These are phyloP conservation scores for Phellinidium pouzarii DNA, from an alignment of 1,284 basidiomycete species.

Conservation along the genomic window DNA sequence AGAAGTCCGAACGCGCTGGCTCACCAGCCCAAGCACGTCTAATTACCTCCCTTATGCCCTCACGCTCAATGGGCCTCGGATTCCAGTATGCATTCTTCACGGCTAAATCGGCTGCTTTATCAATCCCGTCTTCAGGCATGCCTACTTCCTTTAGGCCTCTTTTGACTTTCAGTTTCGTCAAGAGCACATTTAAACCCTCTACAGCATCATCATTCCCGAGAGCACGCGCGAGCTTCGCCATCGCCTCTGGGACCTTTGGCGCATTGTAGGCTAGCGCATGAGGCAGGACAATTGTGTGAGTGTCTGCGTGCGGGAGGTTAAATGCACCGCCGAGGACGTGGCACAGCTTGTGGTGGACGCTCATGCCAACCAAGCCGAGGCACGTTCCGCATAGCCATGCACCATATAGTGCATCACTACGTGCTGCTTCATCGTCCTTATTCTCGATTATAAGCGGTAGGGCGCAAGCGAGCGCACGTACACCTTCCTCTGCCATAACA, in stretches of 20 bases:
- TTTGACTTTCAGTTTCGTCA: slow-evolving; percentile 34
- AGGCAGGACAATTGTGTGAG: slow-evolving; percentile 41
- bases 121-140: slow-evolving; percentile 38
- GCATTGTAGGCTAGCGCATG: slow-evolving; percentile 40
- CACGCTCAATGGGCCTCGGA: slow-evolving; percentile 35
- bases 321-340: slow-evolving; percentile 40
- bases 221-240: slow-evolving; percentile 31
- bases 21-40: slow-evolving; percentile 24
- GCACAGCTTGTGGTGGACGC: slow-evolving; percentile 43
- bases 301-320: slow-evolving; percentile 40
- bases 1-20: slow-evolving; percentile 20
- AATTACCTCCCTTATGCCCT: slow-evolving; percentile 26
- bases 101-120: slow-evolving; percentile 36
- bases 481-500: slow-evolving; percentile 35
- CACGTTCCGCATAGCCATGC: slow-evolving; percentile 38
- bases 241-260: slow-evolving; percentile 30
- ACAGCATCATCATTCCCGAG: slow-evolving; percentile 31
- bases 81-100: slow-evolving; percentile 37
- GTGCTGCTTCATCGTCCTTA: slow-evolving; percentile 30
- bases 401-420: slow-evolving; percentile 35
- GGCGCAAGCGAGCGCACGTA: slow-evolving; percentile 30
- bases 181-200: slow-evolving; percentile 35
- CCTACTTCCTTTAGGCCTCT: slow-evolving; percentile 34
- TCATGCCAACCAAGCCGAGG: slow-evolving; percentile 35
- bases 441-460: slow-evolving; percentile 31